These are phyloP conservation scores for Lentinula edodes DNA, from an alignment of 768 basidiomycete species.

Conservation along the genomic window DNA sequence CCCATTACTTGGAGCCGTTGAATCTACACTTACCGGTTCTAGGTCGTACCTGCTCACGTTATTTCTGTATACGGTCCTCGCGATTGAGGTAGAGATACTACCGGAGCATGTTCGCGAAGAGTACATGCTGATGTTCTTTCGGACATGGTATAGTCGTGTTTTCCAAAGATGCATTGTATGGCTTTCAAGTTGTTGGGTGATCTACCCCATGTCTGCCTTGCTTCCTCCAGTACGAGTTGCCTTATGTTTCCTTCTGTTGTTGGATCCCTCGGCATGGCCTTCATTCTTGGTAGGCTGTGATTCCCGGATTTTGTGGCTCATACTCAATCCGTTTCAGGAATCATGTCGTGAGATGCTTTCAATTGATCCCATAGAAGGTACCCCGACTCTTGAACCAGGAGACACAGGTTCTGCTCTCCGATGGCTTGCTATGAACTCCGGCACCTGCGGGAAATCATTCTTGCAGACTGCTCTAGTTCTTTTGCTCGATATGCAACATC, in stretches of 20 bases:
- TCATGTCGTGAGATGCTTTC: not conserved
- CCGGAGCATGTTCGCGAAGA: not conserved
- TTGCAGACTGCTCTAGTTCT: not conserved
- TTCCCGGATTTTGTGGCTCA: too few relatives aligned
- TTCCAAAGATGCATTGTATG: not conserved
- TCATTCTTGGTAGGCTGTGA: slow-evolving; percentile 10
- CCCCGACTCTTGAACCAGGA: not conserved
- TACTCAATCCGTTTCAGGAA: not conserved
- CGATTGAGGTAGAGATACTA: not conserved
- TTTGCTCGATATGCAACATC: not conserved
- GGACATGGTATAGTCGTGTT: not conserved
- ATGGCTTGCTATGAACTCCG: not conserved
- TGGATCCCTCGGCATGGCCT: slow-evolving; percentile 1
- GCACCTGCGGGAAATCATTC: not conserved
- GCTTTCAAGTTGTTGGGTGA: not conserved
- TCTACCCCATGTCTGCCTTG: not conserved
- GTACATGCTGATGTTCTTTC: not conserved
- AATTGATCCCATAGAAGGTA: not conserved
- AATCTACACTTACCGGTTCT: not conserved
- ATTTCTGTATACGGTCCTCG: not conserved
- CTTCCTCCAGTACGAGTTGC: not conserved
- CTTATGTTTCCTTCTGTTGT: not conserved
- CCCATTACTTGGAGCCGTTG: not conserved
- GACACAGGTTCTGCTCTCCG: not conserved
- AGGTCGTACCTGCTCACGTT: not conserved